phyloP scores from a whole-genome alignment of 1,284 basidiomycete genomes.

The Ustilago bromivora region DNA sequence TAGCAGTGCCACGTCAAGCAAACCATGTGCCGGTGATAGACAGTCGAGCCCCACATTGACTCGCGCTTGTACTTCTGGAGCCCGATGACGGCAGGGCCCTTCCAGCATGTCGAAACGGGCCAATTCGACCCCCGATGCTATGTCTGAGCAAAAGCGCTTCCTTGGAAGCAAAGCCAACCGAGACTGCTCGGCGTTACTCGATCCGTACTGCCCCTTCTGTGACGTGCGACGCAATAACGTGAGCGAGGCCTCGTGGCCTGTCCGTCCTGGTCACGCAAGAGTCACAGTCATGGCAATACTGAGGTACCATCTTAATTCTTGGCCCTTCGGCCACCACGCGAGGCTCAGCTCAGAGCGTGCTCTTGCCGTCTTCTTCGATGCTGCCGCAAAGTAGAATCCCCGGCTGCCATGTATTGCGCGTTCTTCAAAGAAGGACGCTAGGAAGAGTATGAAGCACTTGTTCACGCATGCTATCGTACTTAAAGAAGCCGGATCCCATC shows the following conservation, averaged over 20 bases:
- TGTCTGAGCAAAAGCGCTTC: neutral
- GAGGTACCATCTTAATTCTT: constrained; percentile 3
- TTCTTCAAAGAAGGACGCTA: neutral
- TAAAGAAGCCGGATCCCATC: neutral
- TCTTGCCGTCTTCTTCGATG: neutral
- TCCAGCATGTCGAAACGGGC: neutral
- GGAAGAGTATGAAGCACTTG: neutral
- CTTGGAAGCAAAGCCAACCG: neutral
- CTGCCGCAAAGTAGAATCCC: neutral
- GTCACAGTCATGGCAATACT: constrained; percentile 8
- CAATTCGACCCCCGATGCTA: neutral
- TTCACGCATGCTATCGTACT: neutral
- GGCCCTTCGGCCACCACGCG: neutral
- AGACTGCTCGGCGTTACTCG: constrained; percentile 16
- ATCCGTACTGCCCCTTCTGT: neutral
- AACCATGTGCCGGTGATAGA: constrained; percentile 6
- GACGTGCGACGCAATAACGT: neutral
- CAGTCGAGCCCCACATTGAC: neutral
- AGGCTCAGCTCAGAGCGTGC: neutral
- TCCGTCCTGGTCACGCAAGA: constrained; percentile 37
- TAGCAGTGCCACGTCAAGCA: neutral
- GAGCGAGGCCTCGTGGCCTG: constrained; percentile 11
- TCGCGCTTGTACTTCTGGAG: constrained; percentile 44
- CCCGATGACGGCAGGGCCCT: constrained; percentile 24
- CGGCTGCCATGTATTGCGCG: neutral